Evolutionary conservation across 73 alveolate genomes (phyloP).

Genomic region (Symbiodinium natans): DNA sequence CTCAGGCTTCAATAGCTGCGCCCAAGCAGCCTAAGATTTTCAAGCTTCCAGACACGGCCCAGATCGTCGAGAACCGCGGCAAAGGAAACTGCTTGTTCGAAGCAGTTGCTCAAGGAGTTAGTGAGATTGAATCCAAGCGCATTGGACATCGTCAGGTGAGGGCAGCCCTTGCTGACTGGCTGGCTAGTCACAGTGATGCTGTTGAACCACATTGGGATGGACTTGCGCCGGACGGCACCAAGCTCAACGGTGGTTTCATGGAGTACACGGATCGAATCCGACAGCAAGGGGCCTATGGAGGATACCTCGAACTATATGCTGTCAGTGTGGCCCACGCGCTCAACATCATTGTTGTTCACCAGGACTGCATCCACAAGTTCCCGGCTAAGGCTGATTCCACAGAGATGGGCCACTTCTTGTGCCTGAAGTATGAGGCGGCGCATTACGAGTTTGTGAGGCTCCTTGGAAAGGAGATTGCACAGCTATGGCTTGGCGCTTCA

Average conservation of each 20-base stretch:
- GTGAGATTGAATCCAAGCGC: not conserved
- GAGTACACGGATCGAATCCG: not conserved
- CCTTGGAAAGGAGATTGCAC: not conserved
- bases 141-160: not conserved
- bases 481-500: not conserved
- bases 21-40: not conserved
- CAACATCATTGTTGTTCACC: not conserved
- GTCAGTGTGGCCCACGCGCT: not conserved
- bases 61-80: not conserved
- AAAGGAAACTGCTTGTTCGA: not conserved
- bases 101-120: not conserved
- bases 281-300: not conserved
- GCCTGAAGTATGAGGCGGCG: not conserved
- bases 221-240: not conserved
- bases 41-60: not conserved
- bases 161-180: too few relatives aligned
- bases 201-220: not conserved
- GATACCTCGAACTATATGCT: not conserved
- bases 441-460: not conserved
- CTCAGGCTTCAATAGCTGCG: not conserved
- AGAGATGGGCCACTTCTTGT: not conserved
- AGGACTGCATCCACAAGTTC: not conserved
- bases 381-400: not conserved
- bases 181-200: too few relatives aligned
- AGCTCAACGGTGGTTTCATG: not conserved